Conservation (phyloP, 2,329 filamentous ascomycete species). For the Blumeriella jaapii region DNA sequence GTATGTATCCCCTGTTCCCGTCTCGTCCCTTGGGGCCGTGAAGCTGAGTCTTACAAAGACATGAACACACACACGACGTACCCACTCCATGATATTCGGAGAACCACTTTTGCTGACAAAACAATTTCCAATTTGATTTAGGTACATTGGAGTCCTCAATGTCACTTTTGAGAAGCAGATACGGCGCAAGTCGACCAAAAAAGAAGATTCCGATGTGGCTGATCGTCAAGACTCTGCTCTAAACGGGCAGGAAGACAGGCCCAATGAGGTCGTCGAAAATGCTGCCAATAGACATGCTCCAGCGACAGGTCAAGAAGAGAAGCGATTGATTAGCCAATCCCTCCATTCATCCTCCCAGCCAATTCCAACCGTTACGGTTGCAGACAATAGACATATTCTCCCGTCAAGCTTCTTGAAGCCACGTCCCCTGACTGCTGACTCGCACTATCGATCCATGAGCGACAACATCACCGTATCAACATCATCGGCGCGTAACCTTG, state of each 20-base stretch:
- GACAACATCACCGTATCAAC: conserved; percentile 20
- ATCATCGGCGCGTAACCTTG: conserved; percentile 25
- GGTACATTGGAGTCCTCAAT: conserved; percentile 94
- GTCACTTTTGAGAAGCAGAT: conserved; percentile 83
- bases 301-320: conserved; percentile 16
- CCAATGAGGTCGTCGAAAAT: background rate
- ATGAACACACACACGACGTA: conserved; percentile 3
- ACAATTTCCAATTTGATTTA: conserved; percentile 30
- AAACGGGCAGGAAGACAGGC: conserved; percentile 17
- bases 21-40: conserved; percentile 22
- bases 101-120: conserved; percentile 14
- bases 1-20: conserved; percentile 32
- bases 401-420: conserved; percentile 67
- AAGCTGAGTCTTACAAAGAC: conserved; percentile 22
- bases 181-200: conserved; percentile 49
- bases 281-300: conserved; percentile 4
- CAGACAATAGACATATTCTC: conserved; percentile 88
- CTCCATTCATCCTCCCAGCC: conserved; percentile 52
- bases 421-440: conserved; percentile 34
- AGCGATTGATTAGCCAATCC: conserved; percentile 58
- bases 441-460: conserved; percentile 17
- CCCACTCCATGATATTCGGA: conserved; percentile 2
- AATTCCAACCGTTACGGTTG: conserved; percentile 83
- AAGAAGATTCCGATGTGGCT: conserved; percentile 34
- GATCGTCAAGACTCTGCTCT: conserved; percentile 16